These are phyloP conservation scores for Durio zibethinus DNA, from an alignment of 345 rosid genomes.

Conservation along the genomic window DNA sequence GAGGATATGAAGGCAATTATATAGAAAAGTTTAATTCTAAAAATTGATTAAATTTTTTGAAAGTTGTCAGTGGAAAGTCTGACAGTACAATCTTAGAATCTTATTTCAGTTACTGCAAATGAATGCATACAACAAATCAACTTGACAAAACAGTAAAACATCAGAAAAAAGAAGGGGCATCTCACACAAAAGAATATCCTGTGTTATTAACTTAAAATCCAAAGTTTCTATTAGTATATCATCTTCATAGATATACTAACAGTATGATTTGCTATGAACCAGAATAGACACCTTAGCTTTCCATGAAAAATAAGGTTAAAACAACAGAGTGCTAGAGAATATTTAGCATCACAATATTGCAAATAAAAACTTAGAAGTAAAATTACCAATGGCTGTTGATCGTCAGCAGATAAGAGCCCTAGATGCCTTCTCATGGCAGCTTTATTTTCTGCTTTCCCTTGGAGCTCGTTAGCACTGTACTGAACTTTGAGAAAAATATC, in stretches of 20 bases:
- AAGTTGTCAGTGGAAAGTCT: background rate
- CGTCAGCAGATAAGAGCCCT: constrained; percentile 69
- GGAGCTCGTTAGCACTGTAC: constrained; percentile 73
- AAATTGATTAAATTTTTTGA: background rate
- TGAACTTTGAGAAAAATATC: constrained; percentile 77
- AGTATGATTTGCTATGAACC: background rate
- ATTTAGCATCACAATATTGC: background rate
- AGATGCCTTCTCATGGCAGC: constrained; percentile 58
- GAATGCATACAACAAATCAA: background rate
- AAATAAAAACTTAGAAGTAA: constrained; percentile 6
- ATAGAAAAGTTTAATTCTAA: background rate
- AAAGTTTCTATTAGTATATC: background rate
- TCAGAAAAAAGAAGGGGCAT: background rate
- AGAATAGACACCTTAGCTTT: background rate
- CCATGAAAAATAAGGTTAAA: background rate
- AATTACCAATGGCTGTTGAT: constrained; percentile 73
- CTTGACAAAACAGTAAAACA: background rate
- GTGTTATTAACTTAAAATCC: background rate
- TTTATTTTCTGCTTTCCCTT: constrained; percentile 88
- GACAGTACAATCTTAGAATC: background rate
- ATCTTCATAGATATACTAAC: background rate
- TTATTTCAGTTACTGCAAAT: background rate
- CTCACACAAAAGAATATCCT: background rate
- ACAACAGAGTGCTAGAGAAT: background rate
- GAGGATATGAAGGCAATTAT: background rate